These are phyloP conservation scores for Naganishia sp. DNA, from an alignment of 1,284 basidiomycete genomes.

Conservation along the genomic window DNA sequence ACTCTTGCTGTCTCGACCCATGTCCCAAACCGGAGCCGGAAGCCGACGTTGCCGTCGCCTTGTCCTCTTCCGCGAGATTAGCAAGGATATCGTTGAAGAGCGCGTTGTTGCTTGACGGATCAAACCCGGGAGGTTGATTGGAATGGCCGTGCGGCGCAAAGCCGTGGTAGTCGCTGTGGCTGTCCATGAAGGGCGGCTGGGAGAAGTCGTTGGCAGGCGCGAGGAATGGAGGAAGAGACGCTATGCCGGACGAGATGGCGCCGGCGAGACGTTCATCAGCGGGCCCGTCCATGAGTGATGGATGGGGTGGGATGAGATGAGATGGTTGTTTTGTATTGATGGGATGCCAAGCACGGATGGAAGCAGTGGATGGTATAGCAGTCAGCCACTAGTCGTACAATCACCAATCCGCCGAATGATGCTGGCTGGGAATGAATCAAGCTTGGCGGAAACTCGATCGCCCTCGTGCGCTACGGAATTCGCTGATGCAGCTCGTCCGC, in stretches of 20 bases:
- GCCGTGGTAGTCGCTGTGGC: constrained; percentile 17
- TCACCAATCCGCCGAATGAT: too few relatives aligned
- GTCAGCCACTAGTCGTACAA: too few relatives aligned
- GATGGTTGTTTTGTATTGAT: constrained; percentile 19
- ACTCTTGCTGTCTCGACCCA: not conserved
- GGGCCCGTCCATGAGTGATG: constrained; percentile 5
- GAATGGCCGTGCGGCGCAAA: constrained; percentile 11
- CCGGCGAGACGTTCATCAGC: constrained; percentile 12
- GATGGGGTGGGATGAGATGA: not conserved
- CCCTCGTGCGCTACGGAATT: too few relatives aligned
- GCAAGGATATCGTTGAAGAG: constrained; percentile 27
- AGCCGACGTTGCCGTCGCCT: constrained; percentile 1
- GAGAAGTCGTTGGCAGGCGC: not conserved
- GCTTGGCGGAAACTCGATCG: too few relatives aligned
- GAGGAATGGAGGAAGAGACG: constrained; percentile 7
- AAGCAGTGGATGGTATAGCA: not conserved
- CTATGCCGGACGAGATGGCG: constrained; percentile 15
- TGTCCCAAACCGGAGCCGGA: constrained; percentile 4
- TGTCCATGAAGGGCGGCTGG: constrained; percentile 13
- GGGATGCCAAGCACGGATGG: not conserved
- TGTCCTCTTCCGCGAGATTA: constrained; percentile 27
- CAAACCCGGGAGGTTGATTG: constrained; percentile 4
- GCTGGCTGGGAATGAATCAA: too few relatives aligned
- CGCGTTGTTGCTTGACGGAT: constrained; percentile 2
- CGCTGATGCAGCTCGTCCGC: not conserved